Percentiles rank a stretch among this genome's conserved stretches.
phyloP scores from a whole-genome alignment of 2,329 filamentous ascomycete species.

The Orbilia ellipsospora region DNA sequence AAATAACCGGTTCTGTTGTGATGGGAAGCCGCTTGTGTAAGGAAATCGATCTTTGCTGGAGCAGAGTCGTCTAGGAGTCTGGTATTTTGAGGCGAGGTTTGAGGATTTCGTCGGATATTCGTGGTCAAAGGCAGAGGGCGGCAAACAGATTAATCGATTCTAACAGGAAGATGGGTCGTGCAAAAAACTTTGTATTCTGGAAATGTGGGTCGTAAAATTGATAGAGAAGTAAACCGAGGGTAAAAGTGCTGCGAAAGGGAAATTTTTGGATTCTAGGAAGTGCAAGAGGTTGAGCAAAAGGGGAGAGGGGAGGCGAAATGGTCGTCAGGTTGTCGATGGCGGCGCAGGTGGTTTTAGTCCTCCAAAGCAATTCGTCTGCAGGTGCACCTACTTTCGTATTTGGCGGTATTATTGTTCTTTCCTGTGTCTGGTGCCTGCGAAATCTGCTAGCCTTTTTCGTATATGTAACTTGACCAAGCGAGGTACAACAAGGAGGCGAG shows the following conservation, averaged over 20 bases:
- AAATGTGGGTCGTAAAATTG: conserved; percentile 2
- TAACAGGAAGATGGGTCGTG: conserved; percentile 1
- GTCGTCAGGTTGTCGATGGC: conserved; percentile 49
- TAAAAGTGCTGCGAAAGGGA: not conserved
- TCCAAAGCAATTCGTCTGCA: not conserved
- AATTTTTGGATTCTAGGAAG: not conserved
- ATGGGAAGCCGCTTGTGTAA: too few species aligned
- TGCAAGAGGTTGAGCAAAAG: conserved; percentile 25
- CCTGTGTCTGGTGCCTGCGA: conserved; percentile 37
- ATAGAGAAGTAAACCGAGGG: conserved; percentile 9
- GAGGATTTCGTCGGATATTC: conserved; percentile 34
- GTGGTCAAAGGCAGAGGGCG: conserved; percentile 32
- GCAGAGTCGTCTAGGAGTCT: not conserved
- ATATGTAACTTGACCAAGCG: conserved; percentile 28
- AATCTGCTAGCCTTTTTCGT: conserved; percentile 44
- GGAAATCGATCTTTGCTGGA: not conserved
- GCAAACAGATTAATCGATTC: conserved; percentile 31
- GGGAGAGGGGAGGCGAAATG: conserved; percentile 42
- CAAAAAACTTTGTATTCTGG: conserved; percentile 9
- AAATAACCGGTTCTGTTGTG: too few species aligned
- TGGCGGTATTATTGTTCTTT: conserved; percentile 18
- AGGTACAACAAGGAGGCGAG: conserved; percentile 20
- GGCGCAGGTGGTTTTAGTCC: conserved; percentile 49
- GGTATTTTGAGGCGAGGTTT: conserved; percentile 20
- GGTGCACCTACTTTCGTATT: too few species aligned